Evolutionary conservation across 2,329 filamentous ascomycete species (phyloP).

Genomic region (Cytospora piceicola): DNA sequence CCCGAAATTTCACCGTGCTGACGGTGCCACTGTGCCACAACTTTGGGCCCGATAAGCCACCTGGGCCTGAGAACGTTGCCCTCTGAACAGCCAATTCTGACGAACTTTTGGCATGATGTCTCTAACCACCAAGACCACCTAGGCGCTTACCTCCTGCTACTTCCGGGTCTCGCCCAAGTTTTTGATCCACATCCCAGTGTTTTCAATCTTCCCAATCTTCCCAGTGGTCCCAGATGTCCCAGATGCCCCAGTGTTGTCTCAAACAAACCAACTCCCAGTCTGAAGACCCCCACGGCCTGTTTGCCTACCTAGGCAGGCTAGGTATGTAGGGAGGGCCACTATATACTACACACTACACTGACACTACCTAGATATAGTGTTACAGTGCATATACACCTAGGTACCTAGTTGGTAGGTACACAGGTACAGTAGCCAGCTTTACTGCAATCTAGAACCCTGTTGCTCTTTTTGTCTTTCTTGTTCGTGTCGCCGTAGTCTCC

Average conservation of each 20-base stretch:
- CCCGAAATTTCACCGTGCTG: neutral
- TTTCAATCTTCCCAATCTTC: neutral
- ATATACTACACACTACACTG: too few relatives aligned
- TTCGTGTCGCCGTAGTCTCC: conserved; percentile 24
- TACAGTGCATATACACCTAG: too few relatives aligned
- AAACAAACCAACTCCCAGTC: neutral
- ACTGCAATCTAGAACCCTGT: conserved; percentile 11
- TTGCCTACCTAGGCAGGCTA: too few relatives aligned
- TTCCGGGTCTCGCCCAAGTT: neutral
- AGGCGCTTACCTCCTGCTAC: too few relatives aligned
- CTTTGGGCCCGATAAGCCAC: neutral
- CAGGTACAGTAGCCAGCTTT: too few relatives aligned
- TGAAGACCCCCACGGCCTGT: neutral
- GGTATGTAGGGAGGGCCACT: too few relatives aligned
- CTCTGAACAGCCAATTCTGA: conserved; percentile 23
- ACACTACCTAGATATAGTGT: too few relatives aligned
- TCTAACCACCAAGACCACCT: conserved; percentile 3
- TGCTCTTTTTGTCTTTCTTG: neutral
- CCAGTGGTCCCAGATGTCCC: too few relatives aligned
- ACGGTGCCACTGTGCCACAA: conserved; percentile 12
- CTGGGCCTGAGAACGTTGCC: conserved; percentile 26
- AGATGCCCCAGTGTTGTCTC: too few relatives aligned
- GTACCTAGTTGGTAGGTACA: too few relatives aligned
- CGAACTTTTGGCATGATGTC: conserved; percentile 16
- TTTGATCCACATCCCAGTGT: conserved; percentile 8